Percentiles rank a stretch among this genome's conserved stretches.
Conservation (phyloP, 305 asterid genomes). For the Salvia sclarea region DNA sequence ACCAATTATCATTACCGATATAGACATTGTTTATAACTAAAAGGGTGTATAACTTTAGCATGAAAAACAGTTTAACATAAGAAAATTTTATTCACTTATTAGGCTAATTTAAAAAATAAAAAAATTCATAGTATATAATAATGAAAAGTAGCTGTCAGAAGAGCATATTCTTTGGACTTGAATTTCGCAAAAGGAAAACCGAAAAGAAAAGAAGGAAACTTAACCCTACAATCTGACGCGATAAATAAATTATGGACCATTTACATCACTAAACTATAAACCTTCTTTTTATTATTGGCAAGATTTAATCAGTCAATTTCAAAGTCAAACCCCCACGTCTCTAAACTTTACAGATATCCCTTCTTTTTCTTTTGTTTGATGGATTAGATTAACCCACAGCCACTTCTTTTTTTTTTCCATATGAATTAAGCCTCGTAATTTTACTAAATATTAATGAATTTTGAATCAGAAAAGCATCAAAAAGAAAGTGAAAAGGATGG, state of each 20-base stretch:
- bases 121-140: no score
- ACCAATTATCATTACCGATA: conserved; percentile 26
- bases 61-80: conserved; percentile 21
- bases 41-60: conserved; percentile 35
- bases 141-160: conserved; percentile 31
- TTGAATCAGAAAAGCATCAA: background rate
- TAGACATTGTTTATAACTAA: conserved; percentile 18
- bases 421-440: background rate
- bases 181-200: background rate
- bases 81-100: conserved; percentile 16
- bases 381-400: conserved; percentile 5
- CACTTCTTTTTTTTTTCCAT: conserved; percentile 17
- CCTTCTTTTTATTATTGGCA: conserved; percentile 16
- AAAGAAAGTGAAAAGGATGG: background rate
- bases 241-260: conserved; percentile 38
- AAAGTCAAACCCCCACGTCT: conserved; percentile 47
- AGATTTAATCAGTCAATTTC: conserved; percentile 45
- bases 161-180: conserved; percentile 37
- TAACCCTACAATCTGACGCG: conserved; percentile 31
- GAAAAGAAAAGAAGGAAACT: background rate
- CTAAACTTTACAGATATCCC: conserved; percentile 27
- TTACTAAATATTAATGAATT: background rate
- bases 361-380: conserved; percentile 3
- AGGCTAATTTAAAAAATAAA: background rate
- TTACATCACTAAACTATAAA: conserved; percentile 24